These are phyloP conservation scores for Domatiomyces catenatus DNA, from an alignment of 2,329 filamentous ascomycete species.

Conservation along the genomic window DNA sequence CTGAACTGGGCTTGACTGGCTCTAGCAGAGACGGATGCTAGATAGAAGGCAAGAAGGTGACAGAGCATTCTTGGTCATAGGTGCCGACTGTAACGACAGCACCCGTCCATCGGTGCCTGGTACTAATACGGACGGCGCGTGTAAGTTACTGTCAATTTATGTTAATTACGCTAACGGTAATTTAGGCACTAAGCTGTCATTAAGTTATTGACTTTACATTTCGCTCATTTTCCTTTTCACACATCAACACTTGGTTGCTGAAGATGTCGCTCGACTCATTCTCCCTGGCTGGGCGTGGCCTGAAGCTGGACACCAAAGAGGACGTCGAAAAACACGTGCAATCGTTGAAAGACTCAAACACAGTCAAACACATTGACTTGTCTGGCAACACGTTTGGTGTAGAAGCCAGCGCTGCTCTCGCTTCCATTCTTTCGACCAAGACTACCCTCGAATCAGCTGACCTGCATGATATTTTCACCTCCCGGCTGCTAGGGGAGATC, in stretches of 20 bases:
- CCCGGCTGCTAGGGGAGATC: constrained; percentile 82
- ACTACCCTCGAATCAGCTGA: constrained; percentile 69
- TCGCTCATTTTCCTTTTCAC: too few species aligned
- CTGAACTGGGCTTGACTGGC: constrained; percentile 53
- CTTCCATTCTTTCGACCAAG: constrained; percentile 69
- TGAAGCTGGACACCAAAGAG: constrained; percentile 79
- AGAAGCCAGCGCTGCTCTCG: constrained; percentile 70
- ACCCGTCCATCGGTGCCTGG: not conserved
- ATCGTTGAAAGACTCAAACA: constrained; percentile 51
- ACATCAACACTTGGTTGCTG: not conserved
- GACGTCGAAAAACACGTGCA: constrained; percentile 77
- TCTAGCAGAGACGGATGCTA: not conserved
- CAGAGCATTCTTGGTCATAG: not conserved
- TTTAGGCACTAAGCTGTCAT: too few species aligned
- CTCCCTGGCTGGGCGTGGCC: constrained; percentile 76
- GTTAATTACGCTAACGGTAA: too few species aligned
- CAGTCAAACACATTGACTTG: constrained; percentile 73
- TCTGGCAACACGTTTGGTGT: constrained; percentile 87
- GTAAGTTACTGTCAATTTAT: too few species aligned
- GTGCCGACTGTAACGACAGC: not conserved
- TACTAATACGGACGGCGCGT: too few species aligned
- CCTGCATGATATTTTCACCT: constrained; percentile 94
- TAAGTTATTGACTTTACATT: too few species aligned
- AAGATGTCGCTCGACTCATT: constrained; percentile 39
- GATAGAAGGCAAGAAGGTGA: not conserved